Conservation (phyloP, 2,329 filamentous ascomycete genomes). For the Aschersonia sp. region DNA sequence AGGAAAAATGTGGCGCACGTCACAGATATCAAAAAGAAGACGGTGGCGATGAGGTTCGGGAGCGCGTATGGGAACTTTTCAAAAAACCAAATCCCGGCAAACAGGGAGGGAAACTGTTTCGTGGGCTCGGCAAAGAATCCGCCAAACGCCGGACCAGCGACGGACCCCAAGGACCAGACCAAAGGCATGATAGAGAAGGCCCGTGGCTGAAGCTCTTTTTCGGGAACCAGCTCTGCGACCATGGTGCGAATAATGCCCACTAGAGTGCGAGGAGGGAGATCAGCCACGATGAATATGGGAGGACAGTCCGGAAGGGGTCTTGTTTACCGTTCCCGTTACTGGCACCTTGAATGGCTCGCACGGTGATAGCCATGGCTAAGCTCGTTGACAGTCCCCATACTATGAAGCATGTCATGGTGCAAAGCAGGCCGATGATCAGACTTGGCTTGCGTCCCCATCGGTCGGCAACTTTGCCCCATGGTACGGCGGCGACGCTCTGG, state of each 20-base stretch:
- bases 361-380: constrained; percentile 63
- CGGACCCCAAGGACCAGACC: constrained; percentile 73
- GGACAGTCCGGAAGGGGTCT: too few species aligned
- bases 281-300: too few species aligned
- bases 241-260: constrained; percentile 87
- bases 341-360: constrained; percentile 65
- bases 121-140: constrained; percentile 75
- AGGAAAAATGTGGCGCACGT: constrained; percentile 65
- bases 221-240: constrained; percentile 83
- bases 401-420: constrained; percentile 70
- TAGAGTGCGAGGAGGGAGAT: constrained; percentile 12
- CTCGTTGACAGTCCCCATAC: constrained; percentile 74
- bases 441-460: constrained; percentile 67
- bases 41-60: constrained; percentile 66
- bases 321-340: constrained; percentile 74
- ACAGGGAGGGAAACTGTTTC: constrained; percentile 56
- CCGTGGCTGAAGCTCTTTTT: constrained; percentile 71
- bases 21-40: constrained; percentile 68
- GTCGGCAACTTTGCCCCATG: constrained; percentile 69
- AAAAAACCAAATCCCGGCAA: constrained; percentile 54
- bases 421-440: constrained; percentile 58
- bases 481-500: constrained; percentile 57
- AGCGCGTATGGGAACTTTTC: constrained; percentile 67
- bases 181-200: constrained; percentile 93
- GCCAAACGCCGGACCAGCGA: constrained; percentile 79